A percentile compares a stretch with the other conserved stretches of the same genome.
Evolutionary conservation across 2,329 filamentous ascomycete genomes (phyloP).

Genomic region (Graphium sp.): DNA sequence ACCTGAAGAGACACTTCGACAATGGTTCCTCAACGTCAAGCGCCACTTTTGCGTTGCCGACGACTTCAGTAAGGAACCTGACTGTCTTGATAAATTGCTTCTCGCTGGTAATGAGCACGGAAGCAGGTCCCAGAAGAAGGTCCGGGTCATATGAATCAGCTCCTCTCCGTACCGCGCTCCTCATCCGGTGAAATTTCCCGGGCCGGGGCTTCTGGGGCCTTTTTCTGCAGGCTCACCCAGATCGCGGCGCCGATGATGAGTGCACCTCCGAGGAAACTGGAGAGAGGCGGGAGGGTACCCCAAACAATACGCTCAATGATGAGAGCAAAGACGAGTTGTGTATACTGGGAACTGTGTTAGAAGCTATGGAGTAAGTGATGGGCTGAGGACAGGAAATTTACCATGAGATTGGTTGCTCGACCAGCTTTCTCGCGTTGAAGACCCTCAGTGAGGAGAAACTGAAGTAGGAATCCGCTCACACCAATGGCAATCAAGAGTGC

Average conservation of each 20-base stretch:
- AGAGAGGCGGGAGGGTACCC: conserved; percentile 20
- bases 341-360: conserved; percentile 11
- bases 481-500: conserved; percentile 45
- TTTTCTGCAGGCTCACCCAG: conserved; percentile 24
- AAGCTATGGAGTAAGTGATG: too few species aligned
- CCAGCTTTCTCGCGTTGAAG: conserved; percentile 47
- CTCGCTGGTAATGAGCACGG: too few species aligned
- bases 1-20: too few species aligned
- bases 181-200: too few species aligned
- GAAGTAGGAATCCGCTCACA: conserved; percentile 58
- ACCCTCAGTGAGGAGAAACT: conserved; percentile 60
- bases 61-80: too few species aligned
- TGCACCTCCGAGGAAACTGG: conserved; percentile 19
- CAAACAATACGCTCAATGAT: conserved; percentile 22
- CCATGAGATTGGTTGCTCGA: conserved; percentile 14
- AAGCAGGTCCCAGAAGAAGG: too few species aligned
- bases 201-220: conserved; percentile 9
- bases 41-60: too few species aligned
- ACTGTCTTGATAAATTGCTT: too few species aligned
- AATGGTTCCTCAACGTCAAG: too few species aligned
- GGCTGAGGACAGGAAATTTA: conserved; percentile 5
- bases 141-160: too few species aligned
- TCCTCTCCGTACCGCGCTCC: too few species aligned
- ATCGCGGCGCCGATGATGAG: conserved; percentile 22
- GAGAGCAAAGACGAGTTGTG: conserved; percentile 16